phyloP scores from a whole-genome alignment of 2,329 filamentous ascomycete species.

The Chaetomium sp. region DNA sequence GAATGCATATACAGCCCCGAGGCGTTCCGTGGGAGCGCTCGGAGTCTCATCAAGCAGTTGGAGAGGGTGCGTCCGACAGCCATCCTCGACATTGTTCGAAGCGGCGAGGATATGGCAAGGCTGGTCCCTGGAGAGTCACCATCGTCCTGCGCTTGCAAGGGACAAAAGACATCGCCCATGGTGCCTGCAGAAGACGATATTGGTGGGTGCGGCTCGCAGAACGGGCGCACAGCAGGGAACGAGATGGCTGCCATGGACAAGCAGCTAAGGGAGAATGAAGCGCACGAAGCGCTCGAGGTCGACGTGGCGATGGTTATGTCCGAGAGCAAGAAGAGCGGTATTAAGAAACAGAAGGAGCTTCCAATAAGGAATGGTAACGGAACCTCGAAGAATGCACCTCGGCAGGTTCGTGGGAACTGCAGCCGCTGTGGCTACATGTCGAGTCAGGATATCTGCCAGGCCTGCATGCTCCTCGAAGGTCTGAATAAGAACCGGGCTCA shows the following conservation, averaged over 20 bases:
- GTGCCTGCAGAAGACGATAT: slow-evolving; percentile 57
- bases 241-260: slow-evolving; percentile 85
- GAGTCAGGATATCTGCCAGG: slow-evolving; percentile 91
- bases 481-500: slow-evolving; percentile 77
- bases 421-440: slow-evolving; percentile 92
- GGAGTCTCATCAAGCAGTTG: slow-evolving; percentile 90
- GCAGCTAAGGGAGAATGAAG: slow-evolving; percentile 66
- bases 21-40: slow-evolving; percentile 89
- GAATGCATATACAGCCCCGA: slow-evolving; percentile 99
- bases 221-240: slow-evolving; percentile 66
- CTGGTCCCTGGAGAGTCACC: slow-evolving; percentile 68
- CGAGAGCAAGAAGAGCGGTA: slow-evolving; percentile 40
- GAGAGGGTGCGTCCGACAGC: slow-evolving; percentile 92
- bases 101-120: slow-evolving; percentile 93
- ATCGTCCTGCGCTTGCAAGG: slow-evolving; percentile 51
- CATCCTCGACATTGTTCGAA: slow-evolving; percentile 90
- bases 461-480: slow-evolving; percentile 84
- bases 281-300: slow-evolving; percentile 61
- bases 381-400: slow-evolving; percentile 35
- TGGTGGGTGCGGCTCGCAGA: slow-evolving; percentile 75
- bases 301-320: slow-evolving; percentile 60
- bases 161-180: slow-evolving; percentile 39
- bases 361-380: slow-evolving; percentile 32
- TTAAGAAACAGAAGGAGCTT: slow-evolving; percentile 34
- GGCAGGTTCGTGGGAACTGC: slow-evolving; percentile 78